Evolutionary conservation across 106 monocot species (phyloP).

Genomic region (Ottelia alismoides): DNA sequence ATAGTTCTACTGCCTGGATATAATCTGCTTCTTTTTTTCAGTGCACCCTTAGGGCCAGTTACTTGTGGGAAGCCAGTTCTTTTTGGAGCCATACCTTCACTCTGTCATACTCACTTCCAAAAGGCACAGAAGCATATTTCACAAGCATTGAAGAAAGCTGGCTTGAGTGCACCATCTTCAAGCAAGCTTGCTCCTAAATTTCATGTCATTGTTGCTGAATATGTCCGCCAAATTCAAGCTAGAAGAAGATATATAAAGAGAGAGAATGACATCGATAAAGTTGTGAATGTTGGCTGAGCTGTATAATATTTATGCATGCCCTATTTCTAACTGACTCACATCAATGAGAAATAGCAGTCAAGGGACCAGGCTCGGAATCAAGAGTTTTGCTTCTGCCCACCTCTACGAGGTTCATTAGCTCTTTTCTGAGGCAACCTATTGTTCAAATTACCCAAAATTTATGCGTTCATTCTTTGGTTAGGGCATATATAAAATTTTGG

Average conservation of each 20-base stretch:
- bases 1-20: too few species aligned
- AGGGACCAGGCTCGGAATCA: too few species aligned
- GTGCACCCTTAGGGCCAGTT: constrained; percentile 13
- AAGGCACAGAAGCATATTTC: constrained; percentile 22
- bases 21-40: constrained; percentile 12
- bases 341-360: too few species aligned
- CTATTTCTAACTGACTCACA: too few species aligned
- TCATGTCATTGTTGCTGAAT: constrained; percentile 16
- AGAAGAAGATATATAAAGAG: constrained; percentile 10
- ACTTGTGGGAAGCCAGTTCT: constrained; percentile 26
- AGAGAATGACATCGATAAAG: constrained; percentile 2
- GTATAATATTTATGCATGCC: too few species aligned
- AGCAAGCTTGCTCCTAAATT: constrained; percentile 18
- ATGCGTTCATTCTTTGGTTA: too few species aligned
- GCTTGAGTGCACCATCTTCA: constrained; percentile 9
- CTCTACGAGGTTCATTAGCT: too few species aligned
- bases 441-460: too few species aligned
- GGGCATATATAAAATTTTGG: too few species aligned
- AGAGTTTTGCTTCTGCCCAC: too few species aligned
- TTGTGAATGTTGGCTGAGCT: constrained; percentile 1
- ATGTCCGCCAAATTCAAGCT: constrained; percentile 14
- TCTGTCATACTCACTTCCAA: constrained; percentile 15
- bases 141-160: constrained; percentile 24
- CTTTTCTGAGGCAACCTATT: too few species aligned
- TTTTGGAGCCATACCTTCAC: constrained; percentile 12